Evolutionary conservation across 345 rosid species (phyloP), one percentile per base, ranked within the genome.

Genomic region (Corchorus olitorius): DNA sequence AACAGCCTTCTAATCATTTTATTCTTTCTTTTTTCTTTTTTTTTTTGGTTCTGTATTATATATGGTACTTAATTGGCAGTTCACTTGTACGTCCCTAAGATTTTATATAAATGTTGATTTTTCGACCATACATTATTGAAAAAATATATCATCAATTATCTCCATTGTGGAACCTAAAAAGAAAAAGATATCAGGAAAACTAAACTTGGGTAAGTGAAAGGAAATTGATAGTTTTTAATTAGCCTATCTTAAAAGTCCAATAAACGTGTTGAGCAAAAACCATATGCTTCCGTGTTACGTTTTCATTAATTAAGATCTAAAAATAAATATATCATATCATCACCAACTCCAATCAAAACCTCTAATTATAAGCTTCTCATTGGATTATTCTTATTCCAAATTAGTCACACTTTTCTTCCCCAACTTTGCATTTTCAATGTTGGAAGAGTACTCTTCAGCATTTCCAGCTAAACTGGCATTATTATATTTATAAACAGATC

Each of bases 271-370:
- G 1, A 35, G 66, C 43, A 35, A 62, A 62, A 4, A 34, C 11
- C 43, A 65, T n/a, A 65, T 65, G 70, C 70, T 65, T 65, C 70
- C 33, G 5, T 22, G 50, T 50, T 65, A 65, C 15, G 70, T 19
- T 65, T 64, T 2, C 5, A 39, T 39, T 5, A 39, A 35, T 61
- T 34, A 16, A 34, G 45, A 34, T 6, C 2, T 34, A 2, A 34
- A 33, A 61, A 4, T 14, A 34, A 62, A 62, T 34, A 6, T 61
- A 13, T 60, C 16, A 35, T 8, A 1, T 37, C 14, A 16, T 39
- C 33, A 65, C 49, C 69, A 17, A 65, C 69, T 65, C 69, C 43
- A 60, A 13, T 33, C 41, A 61, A 33, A 33, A 34, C 11, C 70
- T 10, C 49, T 8, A 56, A 62, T 45, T 45, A 27, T 27, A 63